Evolutionary conservation across 2,329 filamentous ascomycete genomes (phyloP).

Genomic region (Fusarium chaquense): DNA sequence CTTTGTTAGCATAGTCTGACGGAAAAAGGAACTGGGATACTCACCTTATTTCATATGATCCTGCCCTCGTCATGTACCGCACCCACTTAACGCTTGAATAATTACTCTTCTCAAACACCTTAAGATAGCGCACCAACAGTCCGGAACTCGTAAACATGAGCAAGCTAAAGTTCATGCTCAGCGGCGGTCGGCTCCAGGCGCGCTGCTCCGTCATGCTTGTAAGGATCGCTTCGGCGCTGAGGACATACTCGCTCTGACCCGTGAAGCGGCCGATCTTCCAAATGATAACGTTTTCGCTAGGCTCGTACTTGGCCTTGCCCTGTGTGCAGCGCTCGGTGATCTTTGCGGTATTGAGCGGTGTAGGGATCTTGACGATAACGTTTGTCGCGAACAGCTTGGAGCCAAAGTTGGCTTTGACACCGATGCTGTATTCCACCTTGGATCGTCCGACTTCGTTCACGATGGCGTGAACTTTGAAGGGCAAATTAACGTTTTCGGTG

Average conservation of each 20-base stretch:
- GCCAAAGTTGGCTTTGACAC: conserved; percentile 96
- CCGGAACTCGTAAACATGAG: conserved; percentile 99
- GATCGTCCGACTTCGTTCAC: conserved; percentile 97
- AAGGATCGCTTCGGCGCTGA: conserved; percentile 91
- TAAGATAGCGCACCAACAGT: conserved; percentile 90
- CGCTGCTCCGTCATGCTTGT: conserved; percentile 99
- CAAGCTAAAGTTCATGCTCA: conserved; percentile 91
- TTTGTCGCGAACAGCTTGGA: conserved; percentile 97
- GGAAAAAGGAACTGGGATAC: conserved; percentile 20
- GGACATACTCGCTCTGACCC: conserved; percentile 95
- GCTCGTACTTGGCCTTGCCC: conserved; percentile 98
- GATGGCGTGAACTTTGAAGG: conserved; percentile 98
- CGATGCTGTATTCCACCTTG: conserved; percentile 98
- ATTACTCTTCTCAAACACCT: conserved; percentile 99
- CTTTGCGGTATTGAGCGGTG: conserved; percentile 93
- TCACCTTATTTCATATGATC: conserved; percentile 95
- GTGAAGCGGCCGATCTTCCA: conserved; percentile 99
- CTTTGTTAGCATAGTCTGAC: conserved; percentile 28
- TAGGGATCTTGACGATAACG: conserved; percentile 92
- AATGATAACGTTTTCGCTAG: conserved; percentile 96
- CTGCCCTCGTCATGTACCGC: conserved; percentile 96
- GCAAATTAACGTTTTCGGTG: conserved; percentile 97
- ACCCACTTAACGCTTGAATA: conserved; percentile 99
- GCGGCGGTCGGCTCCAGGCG: conserved; percentile 92
- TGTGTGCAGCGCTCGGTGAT: conserved; percentile 94